phyloP scores from a whole-genome alignment of 805 yeast genomes.

The Wickerhamiella dianesei region DNA sequence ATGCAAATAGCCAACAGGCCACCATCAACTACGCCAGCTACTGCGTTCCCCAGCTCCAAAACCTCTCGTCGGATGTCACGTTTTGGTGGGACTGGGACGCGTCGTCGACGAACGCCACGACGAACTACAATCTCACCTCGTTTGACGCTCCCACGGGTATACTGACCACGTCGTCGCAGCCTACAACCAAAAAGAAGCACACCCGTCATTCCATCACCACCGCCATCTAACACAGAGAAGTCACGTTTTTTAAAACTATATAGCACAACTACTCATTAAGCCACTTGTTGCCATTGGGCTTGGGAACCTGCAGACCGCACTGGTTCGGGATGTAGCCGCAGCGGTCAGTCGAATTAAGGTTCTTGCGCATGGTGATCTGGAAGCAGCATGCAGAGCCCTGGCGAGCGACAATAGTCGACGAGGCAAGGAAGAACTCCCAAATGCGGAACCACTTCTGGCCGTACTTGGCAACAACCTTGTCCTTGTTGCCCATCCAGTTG shows the following conservation, averaged over 20 bases:
- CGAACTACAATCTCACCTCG: neutral
- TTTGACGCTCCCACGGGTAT: no score
- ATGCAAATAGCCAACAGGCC: neutral
- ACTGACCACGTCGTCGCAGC: neutral
- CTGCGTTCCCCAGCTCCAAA: neutral
- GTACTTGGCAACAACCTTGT: slow-evolving; percentile 59
- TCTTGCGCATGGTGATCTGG: slow-evolving; percentile 84
- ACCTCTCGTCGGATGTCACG: neutral
- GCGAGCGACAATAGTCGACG: slow-evolving; percentile 72
- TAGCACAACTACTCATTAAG: slow-evolving; percentile 13
- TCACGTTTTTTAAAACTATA: neutral
- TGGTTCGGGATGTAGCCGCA: slow-evolving; percentile 67
- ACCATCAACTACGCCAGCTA: neutral
- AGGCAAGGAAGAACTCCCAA: slow-evolving; percentile 84
- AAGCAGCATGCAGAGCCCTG: slow-evolving; percentile 88
- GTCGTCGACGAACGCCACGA: neutral
- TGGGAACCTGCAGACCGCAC: slow-evolving; percentile 46
- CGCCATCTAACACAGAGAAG: no score
- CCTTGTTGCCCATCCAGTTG: slow-evolving; percentile 81
- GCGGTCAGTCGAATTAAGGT: slow-evolving; percentile 71
- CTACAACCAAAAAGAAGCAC: neutral
- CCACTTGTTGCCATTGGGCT: slow-evolving; percentile 25
- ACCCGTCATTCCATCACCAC: no score
- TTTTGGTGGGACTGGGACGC: neutral
- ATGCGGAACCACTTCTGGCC: slow-evolving; percentile 85